Base-by-base conservation (phyloP, 192 early-diverging fungal genomes). In the Oehlia diaphana region DNA sequence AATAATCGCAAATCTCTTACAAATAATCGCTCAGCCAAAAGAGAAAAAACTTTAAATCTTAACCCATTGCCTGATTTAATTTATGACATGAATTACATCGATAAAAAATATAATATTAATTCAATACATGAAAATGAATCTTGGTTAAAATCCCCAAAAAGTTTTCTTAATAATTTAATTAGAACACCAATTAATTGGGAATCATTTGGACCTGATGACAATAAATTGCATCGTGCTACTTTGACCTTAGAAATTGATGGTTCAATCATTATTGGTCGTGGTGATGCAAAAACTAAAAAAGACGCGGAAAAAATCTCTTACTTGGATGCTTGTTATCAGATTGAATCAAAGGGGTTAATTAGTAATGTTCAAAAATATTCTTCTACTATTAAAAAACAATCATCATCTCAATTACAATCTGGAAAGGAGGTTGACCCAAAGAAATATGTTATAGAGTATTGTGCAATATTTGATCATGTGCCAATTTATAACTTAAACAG, bases 201-300 rank as follows among this genome's bases (percentile, higher is more conserved):
- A 42, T 44, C 35, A 65, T 77, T 77, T 16, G 75, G 75, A 21
- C 63, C 66, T 66, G 47, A 21, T 69, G 47, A 78, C 28, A 63
- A 78, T 65, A 64, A n/a, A 78, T 58, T 78, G 8, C 66, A 68
- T 68, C 39, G 77, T 23, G 64, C 77, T 1, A 78, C 77, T 26
- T 37, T 78, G 1, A 78, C 42, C 6, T n/a, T 78, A 12, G 31
- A 78, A 28, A 65, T 78, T 65, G 28, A 13, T 3, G 77, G 63
- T 4, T 53, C n/a, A 33, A 69, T 74, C 9, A 81, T 85, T n/a
- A 63, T 63, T 10, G 83, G 77, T 26, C 50, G 77, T 9, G 85
- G 85, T 39, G 85, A 86, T 44, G 80, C 79, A 64, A 80, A 74
- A 75, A 84, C 79, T 50, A 86, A 86, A 33, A 86, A 86, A 69